phyloP scores from a whole-genome alignment of 2,329 filamentous ascomycete genomes.

The Emergomyces pasteurianus region DNA sequence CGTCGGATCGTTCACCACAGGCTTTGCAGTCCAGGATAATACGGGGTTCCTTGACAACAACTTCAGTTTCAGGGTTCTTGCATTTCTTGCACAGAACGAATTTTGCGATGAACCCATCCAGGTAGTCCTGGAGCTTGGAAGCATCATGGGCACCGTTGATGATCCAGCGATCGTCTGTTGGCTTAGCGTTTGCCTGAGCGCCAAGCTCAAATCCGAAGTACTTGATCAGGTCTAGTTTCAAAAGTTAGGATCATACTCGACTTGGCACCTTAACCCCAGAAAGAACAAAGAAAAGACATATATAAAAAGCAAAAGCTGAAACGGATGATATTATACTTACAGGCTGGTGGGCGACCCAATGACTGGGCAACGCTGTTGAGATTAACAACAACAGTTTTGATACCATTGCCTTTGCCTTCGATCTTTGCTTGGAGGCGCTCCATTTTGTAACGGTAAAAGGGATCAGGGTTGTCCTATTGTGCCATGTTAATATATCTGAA shows the following conservation, averaged over 20 bases:
- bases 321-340: conserved; percentile 19
- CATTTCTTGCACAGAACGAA: conserved; percentile 99
- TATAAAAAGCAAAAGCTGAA: not conserved
- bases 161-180: conserved; percentile 97
- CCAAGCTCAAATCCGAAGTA: conserved; percentile 99
- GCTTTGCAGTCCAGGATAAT: conserved; percentile 98
- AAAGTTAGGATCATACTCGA: not conserved
- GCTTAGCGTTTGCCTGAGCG: conserved; percentile 96
- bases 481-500: conserved; percentile 5
- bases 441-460: conserved; percentile 99
- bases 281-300: not conserved
- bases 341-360: conserved; percentile 79
- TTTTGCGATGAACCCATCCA: conserved; percentile 96
- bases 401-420: conserved; percentile 98
- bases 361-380: conserved; percentile 85
- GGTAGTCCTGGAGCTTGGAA: conserved; percentile 89
- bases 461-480: conserved; percentile 71
- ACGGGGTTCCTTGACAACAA: conserved; percentile 83
- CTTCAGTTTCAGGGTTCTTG: conserved; percentile 98
- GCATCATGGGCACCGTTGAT: conserved; percentile 98
- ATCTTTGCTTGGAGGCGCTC: conserved; percentile 97
- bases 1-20: conserved; percentile 83
- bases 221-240: conserved; percentile 68
- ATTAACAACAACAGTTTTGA: conserved; percentile 98
- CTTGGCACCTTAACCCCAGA: not conserved